These are phyloP conservation scores for Tylopilus vinaceipallidus DNA, from an alignment of 768 basidiomycete genomes.

Conservation along the genomic window DNA sequence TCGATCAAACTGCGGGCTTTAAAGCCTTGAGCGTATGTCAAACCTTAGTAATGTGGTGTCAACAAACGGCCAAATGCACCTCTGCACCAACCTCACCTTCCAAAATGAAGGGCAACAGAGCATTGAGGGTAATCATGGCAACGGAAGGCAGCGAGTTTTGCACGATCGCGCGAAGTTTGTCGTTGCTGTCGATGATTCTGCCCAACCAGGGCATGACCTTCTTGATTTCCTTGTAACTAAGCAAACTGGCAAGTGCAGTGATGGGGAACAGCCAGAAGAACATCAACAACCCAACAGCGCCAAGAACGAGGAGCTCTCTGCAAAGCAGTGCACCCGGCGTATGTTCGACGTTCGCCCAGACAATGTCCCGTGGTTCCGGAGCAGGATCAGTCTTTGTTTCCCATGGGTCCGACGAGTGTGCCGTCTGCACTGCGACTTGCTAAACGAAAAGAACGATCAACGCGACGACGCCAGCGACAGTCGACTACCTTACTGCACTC, in stretches of 20 bases:
- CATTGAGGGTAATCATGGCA: slow-evolving; percentile 89
- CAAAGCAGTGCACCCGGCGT: slow-evolving; percentile 54
- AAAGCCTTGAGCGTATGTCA: slow-evolving; percentile 91
- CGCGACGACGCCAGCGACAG: background rate
- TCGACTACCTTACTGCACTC: slow-evolving; percentile 61
- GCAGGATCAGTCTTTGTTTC: slow-evolving; percentile 71
- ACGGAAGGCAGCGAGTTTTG: slow-evolving; percentile 93
- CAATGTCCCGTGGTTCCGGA: slow-evolving; percentile 93
- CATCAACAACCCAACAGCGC: slow-evolving; percentile 67
- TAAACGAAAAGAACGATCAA: slow-evolving; percentile 25
- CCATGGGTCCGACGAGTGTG: slow-evolving; percentile 67
- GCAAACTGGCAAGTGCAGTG: slow-evolving; percentile 76
- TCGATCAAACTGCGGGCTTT: slow-evolving; percentile 91
- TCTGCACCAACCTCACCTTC: slow-evolving; percentile 54
- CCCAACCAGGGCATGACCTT: slow-evolving; percentile 88
- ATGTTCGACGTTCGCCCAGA: slow-evolving; percentile 88
- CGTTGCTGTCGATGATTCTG: slow-evolving; percentile 76
- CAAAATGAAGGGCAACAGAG: slow-evolving; percentile 80
- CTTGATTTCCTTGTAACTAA: slow-evolving; percentile 94
- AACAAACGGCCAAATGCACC: background rate
- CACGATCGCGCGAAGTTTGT: slow-evolving; percentile 79
- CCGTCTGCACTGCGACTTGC: slow-evolving; percentile 89
- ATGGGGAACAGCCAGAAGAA: slow-evolving; percentile 95
- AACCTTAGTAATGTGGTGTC: slow-evolving; percentile 34
- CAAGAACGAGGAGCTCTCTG: slow-evolving; percentile 71